These are phyloP conservation scores for Pseudohyphozyma bogoriensis DNA, from an alignment of 768 basidiomycete species.

Conservation along the genomic window DNA sequence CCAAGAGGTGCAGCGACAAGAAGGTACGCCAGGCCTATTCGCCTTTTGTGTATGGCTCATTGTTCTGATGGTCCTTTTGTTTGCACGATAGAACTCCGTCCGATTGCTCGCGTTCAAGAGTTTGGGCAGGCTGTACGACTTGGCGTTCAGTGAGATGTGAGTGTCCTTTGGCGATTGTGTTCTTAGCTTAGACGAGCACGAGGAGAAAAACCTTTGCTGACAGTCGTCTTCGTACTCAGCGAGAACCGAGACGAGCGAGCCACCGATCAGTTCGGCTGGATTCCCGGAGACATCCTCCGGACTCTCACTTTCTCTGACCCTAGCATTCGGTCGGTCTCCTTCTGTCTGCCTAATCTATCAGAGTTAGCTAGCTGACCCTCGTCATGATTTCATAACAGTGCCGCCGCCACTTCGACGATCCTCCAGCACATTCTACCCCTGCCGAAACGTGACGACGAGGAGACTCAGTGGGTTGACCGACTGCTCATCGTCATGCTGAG, in stretches of 20 bases:
- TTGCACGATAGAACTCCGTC: conserved; percentile 28
- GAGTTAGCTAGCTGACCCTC: background rate
- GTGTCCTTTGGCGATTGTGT: background rate
- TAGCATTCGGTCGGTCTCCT: background rate
- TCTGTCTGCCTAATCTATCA: background rate
- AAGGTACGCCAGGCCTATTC: too few relatives aligned
- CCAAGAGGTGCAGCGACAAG: conserved; percentile 68
- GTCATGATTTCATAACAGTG: conserved; percentile 33
- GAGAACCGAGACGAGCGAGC: conserved; percentile 68
- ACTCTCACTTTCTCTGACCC: conserved; percentile 34
- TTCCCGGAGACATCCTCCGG: conserved; percentile 58
- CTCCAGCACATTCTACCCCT: conserved; percentile 73
- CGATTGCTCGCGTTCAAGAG: conserved; percentile 59
- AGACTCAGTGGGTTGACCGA: conserved; percentile 67
- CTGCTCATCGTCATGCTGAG: conserved; percentile 61
- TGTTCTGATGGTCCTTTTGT: background rate
- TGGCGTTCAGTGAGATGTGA: conserved; percentile 87
- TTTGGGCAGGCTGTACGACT: conserved; percentile 64
- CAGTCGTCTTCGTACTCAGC: conserved; percentile 44
- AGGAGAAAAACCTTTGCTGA: too few relatives aligned
- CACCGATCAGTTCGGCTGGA: conserved; percentile 79
- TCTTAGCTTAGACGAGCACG: too few relatives aligned
- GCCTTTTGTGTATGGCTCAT: too few relatives aligned
- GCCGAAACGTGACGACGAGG: conserved; percentile 55
- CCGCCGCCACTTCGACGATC: conserved; percentile 57